Evolutionary conservation across 2,329 filamentous ascomycete genomes (phyloP), one percentile per base, ranked within the genome.

Genomic region (Epichloe hybrida): DNA sequence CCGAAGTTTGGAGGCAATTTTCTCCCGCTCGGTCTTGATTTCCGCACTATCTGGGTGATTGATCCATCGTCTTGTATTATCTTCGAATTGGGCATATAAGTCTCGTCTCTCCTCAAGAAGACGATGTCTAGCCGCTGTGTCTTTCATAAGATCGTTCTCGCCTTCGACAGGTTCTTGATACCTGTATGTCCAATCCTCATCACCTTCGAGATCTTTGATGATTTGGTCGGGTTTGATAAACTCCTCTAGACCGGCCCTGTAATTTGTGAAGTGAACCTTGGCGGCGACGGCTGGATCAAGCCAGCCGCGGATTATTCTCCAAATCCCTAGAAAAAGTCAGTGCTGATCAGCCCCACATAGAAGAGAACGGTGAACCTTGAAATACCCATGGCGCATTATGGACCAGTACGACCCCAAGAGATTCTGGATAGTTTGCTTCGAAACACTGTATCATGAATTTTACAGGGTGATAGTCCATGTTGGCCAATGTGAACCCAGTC

Each of bases 391-490:
- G 93, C 0, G 93, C 83, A 66, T 95, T 95, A 73, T 98, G 93
- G 38, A 98, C 88, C 44, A 97, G 77, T 3, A 97, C 88, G 2
- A 85, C 78, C 31, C 91, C 93, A 1, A 98, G 76, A 46, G 82
- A 91, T 67, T 98, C 93, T 0, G 93, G 93, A 60, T 97, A 98
- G 66, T 98, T 97, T 53, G 93, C 93, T 71, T 98, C 93, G 63
- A 98, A 98, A 67, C 90, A 95, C 68, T 95, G 95, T 68, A 98
- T 96, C 85, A 98, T 96, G 70, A 97, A 98, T 63, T 95, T 98
- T 52, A 98, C 88, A 1, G 93, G 91, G 0, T 86, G 80, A 66
- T 97, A 97, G 66, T 98, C 93, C 93, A 98, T 97, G 68, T 98
- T 98, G 15, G 90, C 84, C 71, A 97, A 76, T 17, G 86, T 86